Percentiles rank a stretch among this genome's conserved stretches.
Evolutionary conservation across 2,329 filamentous ascomycete genomes (phyloP).

Genomic region (Dactylonectria estremocensis): DNA sequence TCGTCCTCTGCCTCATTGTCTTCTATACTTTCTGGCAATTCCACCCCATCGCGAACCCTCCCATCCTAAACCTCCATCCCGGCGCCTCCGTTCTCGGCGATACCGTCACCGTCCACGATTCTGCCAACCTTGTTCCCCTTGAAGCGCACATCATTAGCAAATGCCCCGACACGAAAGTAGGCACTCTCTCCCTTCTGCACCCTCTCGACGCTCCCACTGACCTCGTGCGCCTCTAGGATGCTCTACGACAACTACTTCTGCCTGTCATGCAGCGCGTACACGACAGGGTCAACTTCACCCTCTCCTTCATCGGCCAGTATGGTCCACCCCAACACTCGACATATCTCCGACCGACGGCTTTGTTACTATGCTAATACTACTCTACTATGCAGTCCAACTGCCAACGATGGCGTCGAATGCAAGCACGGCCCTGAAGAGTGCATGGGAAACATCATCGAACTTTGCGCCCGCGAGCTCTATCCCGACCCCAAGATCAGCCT

Average conservation of each 20-base stretch:
- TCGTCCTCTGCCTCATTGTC: slow-evolving; percentile 45
- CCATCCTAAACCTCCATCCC: slow-evolving; percentile 6
- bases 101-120: slow-evolving; percentile 16
- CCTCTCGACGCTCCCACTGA: slow-evolving; percentile 25
- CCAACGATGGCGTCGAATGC: slow-evolving; percentile 88
- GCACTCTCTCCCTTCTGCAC: slow-evolving; percentile 30
- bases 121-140: slow-evolving; percentile 73
- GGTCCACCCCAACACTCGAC: slow-evolving; percentile 44
- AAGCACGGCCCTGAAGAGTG: slow-evolving; percentile 92
- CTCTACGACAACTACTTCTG: slow-evolving; percentile 84
- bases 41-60: slow-evolving; percentile 40
- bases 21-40: slow-evolving; percentile 48
- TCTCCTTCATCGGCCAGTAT: slow-evolving; percentile 91
- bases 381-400: slow-evolving; percentile 67
- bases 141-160: slow-evolving; percentile 98
- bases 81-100: slow-evolving; percentile 19
- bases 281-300: slow-evolving; percentile 89
- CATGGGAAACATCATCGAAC: slow-evolving; percentile 93
- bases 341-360: not conserved
- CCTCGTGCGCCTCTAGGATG: slow-evolving; percentile 68
- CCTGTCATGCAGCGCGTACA: slow-evolving; percentile 87
- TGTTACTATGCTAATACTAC: not conserved
- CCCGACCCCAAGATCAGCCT: slow-evolving; percentile 89
- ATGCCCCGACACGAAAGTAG: slow-evolving; percentile 87
- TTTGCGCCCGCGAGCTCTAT: slow-evolving; percentile 89